Conservation (phyloP, 2,329 filamentous ascomycete species). For the Hawksworthiomyces lignivorus region DNA sequence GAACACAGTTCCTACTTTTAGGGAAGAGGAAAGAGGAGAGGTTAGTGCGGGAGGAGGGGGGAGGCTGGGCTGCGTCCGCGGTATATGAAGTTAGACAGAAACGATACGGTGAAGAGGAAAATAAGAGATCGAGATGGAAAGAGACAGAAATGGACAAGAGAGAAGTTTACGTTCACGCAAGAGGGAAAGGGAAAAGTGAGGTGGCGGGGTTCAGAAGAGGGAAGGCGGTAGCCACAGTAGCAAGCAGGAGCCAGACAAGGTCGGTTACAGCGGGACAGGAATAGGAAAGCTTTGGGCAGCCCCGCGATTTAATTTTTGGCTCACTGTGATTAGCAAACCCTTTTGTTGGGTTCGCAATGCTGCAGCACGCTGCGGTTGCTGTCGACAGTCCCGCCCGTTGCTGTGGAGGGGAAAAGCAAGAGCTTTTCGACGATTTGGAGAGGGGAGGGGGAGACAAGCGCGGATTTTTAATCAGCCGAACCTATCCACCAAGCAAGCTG, state of each 20-base stretch:
- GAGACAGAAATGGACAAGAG: conserved; percentile 2
- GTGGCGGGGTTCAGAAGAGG: conserved; percentile 11
- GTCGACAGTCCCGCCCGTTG: no score
- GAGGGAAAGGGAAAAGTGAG: conserved; percentile 9
- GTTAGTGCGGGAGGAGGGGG: neutral
- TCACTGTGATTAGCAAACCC: conserved; percentile 6
- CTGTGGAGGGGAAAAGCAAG: no score
- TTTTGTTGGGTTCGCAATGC: neutral
- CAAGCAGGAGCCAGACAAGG: neutral
- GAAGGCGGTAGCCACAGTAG: conserved; percentile 7
- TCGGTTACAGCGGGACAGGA: conserved; percentile 2
- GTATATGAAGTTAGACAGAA: conserved; percentile 1
- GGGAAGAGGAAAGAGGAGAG: neutral
- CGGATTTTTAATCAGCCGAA: no score
- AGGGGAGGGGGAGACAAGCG: no score
- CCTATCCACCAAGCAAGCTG: no score
- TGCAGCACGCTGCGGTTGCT: no score
- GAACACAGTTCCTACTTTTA: neutral
- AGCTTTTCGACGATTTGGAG: no score
- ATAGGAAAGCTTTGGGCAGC: conserved; percentile 1
- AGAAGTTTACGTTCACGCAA: conserved; percentile 1
- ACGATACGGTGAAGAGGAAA: neutral
- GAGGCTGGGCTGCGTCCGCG: conserved; percentile 3
- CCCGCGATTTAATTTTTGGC: no score
- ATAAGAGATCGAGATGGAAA: conserved; percentile 6